Conservation (phyloP, 1,284 basidiomycete genomes). For the Inonotus obliquus region DNA sequence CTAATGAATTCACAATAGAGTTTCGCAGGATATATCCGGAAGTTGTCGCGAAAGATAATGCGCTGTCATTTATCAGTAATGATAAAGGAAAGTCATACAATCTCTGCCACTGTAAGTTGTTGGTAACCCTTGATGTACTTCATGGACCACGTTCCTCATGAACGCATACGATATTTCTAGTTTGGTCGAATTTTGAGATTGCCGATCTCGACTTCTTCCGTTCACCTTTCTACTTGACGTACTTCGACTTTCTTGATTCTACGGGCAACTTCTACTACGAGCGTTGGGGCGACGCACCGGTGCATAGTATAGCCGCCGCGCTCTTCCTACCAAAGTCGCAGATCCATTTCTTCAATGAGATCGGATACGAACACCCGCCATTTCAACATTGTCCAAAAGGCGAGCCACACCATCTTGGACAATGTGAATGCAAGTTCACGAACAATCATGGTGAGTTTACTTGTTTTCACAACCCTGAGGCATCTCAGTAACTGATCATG, state of each 20-base stretch:
- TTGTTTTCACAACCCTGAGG: not conserved
- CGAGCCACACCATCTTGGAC: not conserved
- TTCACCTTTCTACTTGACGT: slow-evolving; percentile 60
- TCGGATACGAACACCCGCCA: slow-evolving; percentile 52
- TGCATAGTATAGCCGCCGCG: slow-evolving; percentile 70
- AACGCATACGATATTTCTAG: slow-evolving; percentile 28
- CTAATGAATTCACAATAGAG: slow-evolving; percentile 33
- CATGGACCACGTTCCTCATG: slow-evolving; percentile 34
- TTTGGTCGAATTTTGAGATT: slow-evolving; percentile 80
- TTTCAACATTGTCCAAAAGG: slow-evolving; percentile 48
- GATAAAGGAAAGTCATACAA: slow-evolving; percentile 65
- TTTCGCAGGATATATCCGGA: slow-evolving; percentile 61
- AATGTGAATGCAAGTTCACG: slow-evolving; percentile 8
- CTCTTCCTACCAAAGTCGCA: slow-evolving; percentile 58
- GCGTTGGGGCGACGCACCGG: slow-evolving; percentile 79
- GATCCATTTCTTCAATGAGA: slow-evolving; percentile 66
- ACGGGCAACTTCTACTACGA: slow-evolving; percentile 79
- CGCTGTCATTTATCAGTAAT: slow-evolving; percentile 64
- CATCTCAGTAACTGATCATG: not conserved
- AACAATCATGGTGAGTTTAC: slow-evolving; percentile 11
- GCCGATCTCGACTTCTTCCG: slow-evolving; percentile 60
- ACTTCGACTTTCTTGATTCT: slow-evolving; percentile 69
- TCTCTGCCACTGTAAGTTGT: slow-evolving; percentile 64
- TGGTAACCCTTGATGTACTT: not conserved
- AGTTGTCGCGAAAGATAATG: slow-evolving; percentile 59